These are phyloP conservation scores for Bacidia gigantensis DNA, from an alignment of 495 filamentous ascomycete species.

Conservation along the genomic window DNA sequence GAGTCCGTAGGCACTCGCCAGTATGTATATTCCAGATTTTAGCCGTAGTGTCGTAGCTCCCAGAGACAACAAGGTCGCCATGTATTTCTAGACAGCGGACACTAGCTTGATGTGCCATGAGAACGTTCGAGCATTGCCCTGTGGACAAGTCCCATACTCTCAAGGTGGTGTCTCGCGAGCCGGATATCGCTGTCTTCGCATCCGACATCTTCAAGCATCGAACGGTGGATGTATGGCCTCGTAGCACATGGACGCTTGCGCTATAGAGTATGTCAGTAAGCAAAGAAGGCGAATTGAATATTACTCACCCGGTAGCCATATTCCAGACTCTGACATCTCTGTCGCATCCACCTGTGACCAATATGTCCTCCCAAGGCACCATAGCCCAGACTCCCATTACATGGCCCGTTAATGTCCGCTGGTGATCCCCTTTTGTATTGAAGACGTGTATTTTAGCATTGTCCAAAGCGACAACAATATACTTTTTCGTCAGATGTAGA, in stretches of 20 bases:
- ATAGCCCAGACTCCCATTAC: constrained; percentile 99
- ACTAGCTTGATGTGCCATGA: constrained; percentile 92
- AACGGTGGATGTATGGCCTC: constrained; percentile 92
- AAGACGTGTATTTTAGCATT: constrained; percentile 98
- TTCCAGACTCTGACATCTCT: constrained; percentile 96
- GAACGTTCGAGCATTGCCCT: constrained; percentile 76
- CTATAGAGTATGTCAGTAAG: constrained; percentile 25
- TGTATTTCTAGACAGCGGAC: constrained; percentile 92
- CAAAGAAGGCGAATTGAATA: neutral
- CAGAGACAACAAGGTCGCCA: constrained; percentile 87
- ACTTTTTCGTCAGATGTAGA: constrained; percentile 83
- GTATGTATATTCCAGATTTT: constrained; percentile 95
- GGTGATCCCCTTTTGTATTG: constrained; percentile 73
- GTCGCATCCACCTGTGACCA: constrained; percentile 95
- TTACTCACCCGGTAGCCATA: constrained; percentile 68
- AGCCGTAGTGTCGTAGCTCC: constrained; percentile 93
- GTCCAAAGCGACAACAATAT: constrained; percentile 93
- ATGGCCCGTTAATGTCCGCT: constrained; percentile 84
- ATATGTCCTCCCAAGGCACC: constrained; percentile 92
- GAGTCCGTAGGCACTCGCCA: constrained; percentile 74
- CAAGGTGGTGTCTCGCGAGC: constrained; percentile 86
- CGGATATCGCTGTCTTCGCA: constrained; percentile 82
- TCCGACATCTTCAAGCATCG: constrained; percentile 97
- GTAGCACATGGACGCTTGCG: constrained; percentile 63
- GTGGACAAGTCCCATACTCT: constrained; percentile 87